Base-by-base conservation (phyloP, 495 filamentous ascomycete species). In the Pyronema domesticum region DNA sequence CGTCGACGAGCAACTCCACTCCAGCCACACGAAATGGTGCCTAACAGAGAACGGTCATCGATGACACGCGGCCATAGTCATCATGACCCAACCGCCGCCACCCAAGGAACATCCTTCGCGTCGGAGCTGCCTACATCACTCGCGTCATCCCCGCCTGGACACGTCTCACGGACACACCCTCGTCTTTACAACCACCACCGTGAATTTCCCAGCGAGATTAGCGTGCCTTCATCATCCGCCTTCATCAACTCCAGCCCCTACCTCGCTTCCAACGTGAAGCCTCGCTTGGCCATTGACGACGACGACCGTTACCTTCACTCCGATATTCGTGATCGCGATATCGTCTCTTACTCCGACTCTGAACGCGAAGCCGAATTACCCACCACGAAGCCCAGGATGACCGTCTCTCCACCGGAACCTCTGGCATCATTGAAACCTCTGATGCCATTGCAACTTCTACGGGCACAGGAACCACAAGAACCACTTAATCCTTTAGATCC, bases 1-100 rank as follows among this genome's bases (percentile, higher is more conserved):
- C 79, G 93, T 53, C 79, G 93, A 54, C 94, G 89, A 72, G 84
- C 87, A 52, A 83, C 86, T 57, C 91, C 91, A 23, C 73, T 95
- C 15, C 76, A 86, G 33, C 80, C 85, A 18, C 80, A 93, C 62
- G 86, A 94, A 67, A 76, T 93, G 43, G 57, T 66, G 17, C 63
- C 63, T 13, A 58, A 61, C 57, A 63, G 55, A 34, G 11, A 35
- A 13, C 35, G 50, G 8, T 19, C 13, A 14, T n/a, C 13, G 6
- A 53, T 40, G 3, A 6, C 50, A 3, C 37, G 23, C 46, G 46
- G 46, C 13, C 14, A 19, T 48, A 4, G 23, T 17, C 46, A 48
- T 13, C 14, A 48, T 11, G 46, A 19, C 13, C 46, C 46, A 48
- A 13, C 23, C 1, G 23, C 23, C 23, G 23, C 23, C 23, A 30